Evolutionary conservation across 495 filamentous ascomycete species (phyloP), one percentile per base, ranked within the genome.

Genomic region (Hypoxylon trugodes): DNA sequence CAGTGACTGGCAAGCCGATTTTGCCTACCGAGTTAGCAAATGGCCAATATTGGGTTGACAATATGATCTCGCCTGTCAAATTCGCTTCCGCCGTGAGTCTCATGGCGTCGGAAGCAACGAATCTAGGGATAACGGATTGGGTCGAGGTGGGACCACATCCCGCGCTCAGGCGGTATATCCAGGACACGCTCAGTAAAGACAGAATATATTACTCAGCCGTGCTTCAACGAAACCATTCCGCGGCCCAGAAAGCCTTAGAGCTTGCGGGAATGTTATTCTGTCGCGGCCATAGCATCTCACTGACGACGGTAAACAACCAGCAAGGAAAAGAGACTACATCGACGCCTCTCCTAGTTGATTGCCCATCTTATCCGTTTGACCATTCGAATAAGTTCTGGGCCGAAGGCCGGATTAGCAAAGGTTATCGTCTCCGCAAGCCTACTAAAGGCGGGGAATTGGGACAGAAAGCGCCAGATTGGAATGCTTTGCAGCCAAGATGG

Each of bases 131-230:
- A 26, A 59, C 56, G 8, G 45, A 64, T 15, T 48, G 86, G 0
- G 54, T 88, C 8, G 85, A 88, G 49, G 71, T 87, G 38, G 86
- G 87, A 0, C 81, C 87, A 41, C 86, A 89, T 51, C 65, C 74
- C 9, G 81, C 85, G 0, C 66, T 89, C 0, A 73, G 77, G 26
- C 76, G 79, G 1, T 82, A 84, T 0, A 49, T 85, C 4, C 73
- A 76, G 8, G 74, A 86, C 26, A 77, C 41, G 21, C 32, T 57
- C 21, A 52, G 53, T 15, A 65, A 65, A 49, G 59, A 54, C n/a
- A 41, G 48, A 13, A 66, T 67, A 25, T 41, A 37, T 15, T 71
- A 73, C 24, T 55, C 51, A n/a, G 56, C 63, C 2, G 53, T 67
- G 1, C 58, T 73, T 0, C 50, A 59, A 30, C 38, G 68, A 22